phyloP scores from a whole-genome alignment of 2,329 filamentous ascomycete genomes.

The Ophiostoma angusticollis region DNA sequence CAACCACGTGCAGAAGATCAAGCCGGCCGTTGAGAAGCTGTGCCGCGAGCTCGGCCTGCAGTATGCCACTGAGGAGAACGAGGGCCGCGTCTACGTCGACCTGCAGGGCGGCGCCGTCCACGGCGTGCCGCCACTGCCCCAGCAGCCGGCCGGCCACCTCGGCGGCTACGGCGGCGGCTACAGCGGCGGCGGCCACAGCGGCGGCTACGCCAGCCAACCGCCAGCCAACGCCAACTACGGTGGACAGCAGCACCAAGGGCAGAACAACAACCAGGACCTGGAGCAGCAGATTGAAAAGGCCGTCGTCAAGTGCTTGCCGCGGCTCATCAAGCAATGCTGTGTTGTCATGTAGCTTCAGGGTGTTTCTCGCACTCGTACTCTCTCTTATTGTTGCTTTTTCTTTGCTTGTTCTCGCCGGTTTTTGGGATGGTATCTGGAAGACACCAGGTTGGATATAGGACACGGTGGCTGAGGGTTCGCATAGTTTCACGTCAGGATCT shows the following conservation, averaged over 20 bases:
- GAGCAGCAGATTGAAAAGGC: conserved; percentile 41
- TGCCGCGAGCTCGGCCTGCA: conserved; percentile 73
- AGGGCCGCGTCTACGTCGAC: conserved; percentile 79
- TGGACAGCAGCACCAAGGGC: conserved; percentile 26
- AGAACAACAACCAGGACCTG: conserved; percentile 33
- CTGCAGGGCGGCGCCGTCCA: conserved; percentile 57
- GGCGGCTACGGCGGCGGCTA: conserved; percentile 25
- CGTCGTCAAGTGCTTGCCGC: conserved; percentile 38
- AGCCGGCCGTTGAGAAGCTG: conserved; percentile 82
- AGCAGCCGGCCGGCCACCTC: conserved; percentile 30
- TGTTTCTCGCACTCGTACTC: background rate
- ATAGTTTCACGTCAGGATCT: too few relatives aligned
- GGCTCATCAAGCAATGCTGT: conserved; percentile 53
- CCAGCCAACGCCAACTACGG: conserved; percentile 20
- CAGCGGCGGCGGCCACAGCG: conserved; percentile 15
- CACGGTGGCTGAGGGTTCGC: too few relatives aligned
- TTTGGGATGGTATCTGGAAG: too few relatives aligned
- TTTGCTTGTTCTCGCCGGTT: too few relatives aligned
- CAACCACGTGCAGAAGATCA: conserved; percentile 81
- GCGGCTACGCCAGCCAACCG: conserved; percentile 26
- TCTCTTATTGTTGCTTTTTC: background rate
- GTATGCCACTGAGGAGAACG: conserved; percentile 78
- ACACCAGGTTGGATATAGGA: too few relatives aligned
- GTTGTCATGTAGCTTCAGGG: conserved; percentile 48
- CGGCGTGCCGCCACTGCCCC: conserved; percentile 28